These are phyloP conservation scores for Podospora didyma DNA, from an alignment of 495 filamentous ascomycete genomes.

Conservation along the genomic window DNA sequence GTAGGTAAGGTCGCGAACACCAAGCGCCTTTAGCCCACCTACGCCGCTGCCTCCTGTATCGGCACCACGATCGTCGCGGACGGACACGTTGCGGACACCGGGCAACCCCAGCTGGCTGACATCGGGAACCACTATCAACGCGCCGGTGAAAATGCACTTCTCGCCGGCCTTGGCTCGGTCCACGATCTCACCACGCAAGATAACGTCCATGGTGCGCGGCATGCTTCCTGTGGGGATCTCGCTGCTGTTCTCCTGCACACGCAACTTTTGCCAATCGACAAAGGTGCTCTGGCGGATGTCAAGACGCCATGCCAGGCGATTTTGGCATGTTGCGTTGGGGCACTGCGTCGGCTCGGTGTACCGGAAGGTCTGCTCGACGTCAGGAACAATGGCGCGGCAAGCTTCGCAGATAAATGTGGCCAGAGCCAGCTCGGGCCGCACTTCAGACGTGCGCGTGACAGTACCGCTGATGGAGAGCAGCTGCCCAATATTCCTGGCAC, in stretches of 20 bases:
- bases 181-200: constrained; percentile 96
- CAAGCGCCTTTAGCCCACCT: constrained; percentile 82
- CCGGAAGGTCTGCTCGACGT: constrained; percentile 95
- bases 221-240: constrained; percentile 99
- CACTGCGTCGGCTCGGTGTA: constrained; percentile 97
- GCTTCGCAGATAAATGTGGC: constrained; percentile 90
- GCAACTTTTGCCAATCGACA: constrained; percentile 97
- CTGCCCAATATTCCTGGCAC: constrained; percentile 87
- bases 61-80: constrained; percentile 75
- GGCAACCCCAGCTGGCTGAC: constrained; percentile 93
- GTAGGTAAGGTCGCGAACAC: constrained; percentile 94
- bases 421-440: constrained; percentile 85
- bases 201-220: constrained; percentile 96
- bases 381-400: constrained; percentile 74
- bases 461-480: constrained; percentile 94
- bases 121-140: constrained; percentile 93
- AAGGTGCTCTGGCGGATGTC: constrained; percentile 98
- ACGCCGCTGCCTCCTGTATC: constrained; percentile 82
- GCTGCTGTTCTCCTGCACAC: constrained; percentile 94
- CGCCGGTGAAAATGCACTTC: constrained; percentile 95
- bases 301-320: constrained; percentile 84
- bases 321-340: constrained; percentile 85
- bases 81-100: constrained; percentile 78
- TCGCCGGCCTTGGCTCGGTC: constrained; percentile 96
- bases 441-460: constrained; percentile 93